Percentiles rank a stretch among this genome's conserved stretches.
Conservation (phyloP, 371 early-diverging fungal species). For the Apophysomyces sp. region DNA sequence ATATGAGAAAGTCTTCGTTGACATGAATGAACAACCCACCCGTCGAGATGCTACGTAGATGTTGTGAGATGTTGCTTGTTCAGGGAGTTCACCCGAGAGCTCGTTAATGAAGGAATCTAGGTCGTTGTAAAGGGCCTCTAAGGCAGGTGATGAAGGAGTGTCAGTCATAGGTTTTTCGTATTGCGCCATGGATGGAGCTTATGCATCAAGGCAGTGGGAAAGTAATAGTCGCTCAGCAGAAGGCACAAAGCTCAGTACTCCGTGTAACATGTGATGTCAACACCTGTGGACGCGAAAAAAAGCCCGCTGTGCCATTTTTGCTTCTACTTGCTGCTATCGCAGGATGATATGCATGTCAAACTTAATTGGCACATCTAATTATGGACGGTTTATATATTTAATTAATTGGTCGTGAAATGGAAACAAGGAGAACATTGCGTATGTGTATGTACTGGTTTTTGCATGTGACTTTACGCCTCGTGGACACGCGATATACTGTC, state of each 20-base stretch:
- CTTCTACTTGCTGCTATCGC: too few relatives aligned
- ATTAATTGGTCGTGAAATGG: too few relatives aligned
- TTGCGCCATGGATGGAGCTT: background rate
- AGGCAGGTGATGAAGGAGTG: conserved; percentile 11
- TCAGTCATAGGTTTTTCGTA: background rate
- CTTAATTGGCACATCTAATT: too few relatives aligned
- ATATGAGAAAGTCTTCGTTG: background rate
- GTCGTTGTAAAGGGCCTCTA: conserved; percentile 20
- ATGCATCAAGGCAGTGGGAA: background rate
- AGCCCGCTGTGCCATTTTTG: too few relatives aligned
- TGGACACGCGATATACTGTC: too few relatives aligned
- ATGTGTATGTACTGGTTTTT: too few relatives aligned
- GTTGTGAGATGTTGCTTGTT: background rate
- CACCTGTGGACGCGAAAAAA: too few relatives aligned
- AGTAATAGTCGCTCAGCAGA: background rate
- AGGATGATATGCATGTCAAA: too few relatives aligned
- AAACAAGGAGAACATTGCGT: too few relatives aligned
- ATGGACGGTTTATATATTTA: too few relatives aligned
- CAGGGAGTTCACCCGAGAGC: conserved; percentile 9
- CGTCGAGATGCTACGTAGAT: background rate
- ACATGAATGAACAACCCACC: background rate
- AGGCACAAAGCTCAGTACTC: background rate
- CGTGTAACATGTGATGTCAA: conserved; percentile 1
- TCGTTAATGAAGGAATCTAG: conserved; percentile 21
- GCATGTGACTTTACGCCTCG: too few relatives aligned